These are phyloP conservation scores for Potentilla sterilis DNA, from an alignment of 306 rosid species.

Conservation along the genomic window DNA sequence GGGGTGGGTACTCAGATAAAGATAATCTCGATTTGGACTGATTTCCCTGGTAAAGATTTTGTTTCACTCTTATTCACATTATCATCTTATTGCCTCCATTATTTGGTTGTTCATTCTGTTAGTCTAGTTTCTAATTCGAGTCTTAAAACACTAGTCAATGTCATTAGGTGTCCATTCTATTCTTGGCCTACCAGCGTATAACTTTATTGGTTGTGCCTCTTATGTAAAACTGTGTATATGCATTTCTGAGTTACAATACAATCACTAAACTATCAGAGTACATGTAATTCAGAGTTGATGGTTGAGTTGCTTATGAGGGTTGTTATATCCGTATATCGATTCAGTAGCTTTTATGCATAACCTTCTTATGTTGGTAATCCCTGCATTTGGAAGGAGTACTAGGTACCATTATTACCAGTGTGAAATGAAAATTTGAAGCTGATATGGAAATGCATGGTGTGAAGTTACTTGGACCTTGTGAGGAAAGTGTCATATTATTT, in stretches of 20 bases:
- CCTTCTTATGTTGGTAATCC: not conserved
- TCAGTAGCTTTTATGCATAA: not conserved
- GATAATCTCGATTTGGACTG: conserved; percentile 29
- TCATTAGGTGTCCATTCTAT: not conserved
- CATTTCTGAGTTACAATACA: not conserved
- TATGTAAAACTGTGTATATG: not conserved
- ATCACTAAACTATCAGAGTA: not conserved
- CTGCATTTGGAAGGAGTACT: not conserved
- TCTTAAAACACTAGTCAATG: not conserved
- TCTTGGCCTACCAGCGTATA: not conserved
- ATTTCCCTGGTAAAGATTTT: conserved; percentile 41
- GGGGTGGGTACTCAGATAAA: conserved; percentile 39
- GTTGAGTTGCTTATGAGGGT: not conserved
- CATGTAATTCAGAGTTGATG: not conserved
- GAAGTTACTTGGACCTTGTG: not conserved
- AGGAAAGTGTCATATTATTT: not conserved
- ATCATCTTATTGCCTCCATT: not conserved
- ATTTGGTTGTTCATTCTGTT: not conserved
- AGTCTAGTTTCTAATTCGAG: not conserved
- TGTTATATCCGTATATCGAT: not conserved
- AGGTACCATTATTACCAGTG: not conserved
- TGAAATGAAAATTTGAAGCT: not conserved
- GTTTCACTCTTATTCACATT: not conserved
- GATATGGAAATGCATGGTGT: conserved; percentile 2
- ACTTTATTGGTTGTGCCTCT: not conserved